These are phyloP conservation scores for cucumber (Cucumis sativus) DNA, from an alignment of 306 rosid genomes.

Conservation along the genomic window Cucumber_9930_V3 NC_026657.2:38688001-38688500, in stretches of 20 bases:
- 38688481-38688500: background rate
- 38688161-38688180: constrained; percentile 91
- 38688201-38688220: constrained; percentile 99
- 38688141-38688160: constrained; percentile 91
- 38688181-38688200: constrained; percentile 93
- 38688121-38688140: constrained; percentile 97
- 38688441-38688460: constrained; percentile 87
- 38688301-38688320: constrained; percentile 92
- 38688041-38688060: constrained; percentile 90
- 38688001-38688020: constrained; percentile 94
- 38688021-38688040: constrained; percentile 97
- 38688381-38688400: constrained; percentile 83
- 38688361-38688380: constrained; percentile 92
- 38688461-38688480: constrained; percentile 12
- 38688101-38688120: constrained; percentile 87
- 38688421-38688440: constrained; percentile 81
- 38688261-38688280: constrained; percentile 77
- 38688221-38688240: constrained; percentile 88
- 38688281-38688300: constrained; percentile 92
- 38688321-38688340: constrained; percentile 80
- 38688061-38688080: constrained; percentile 88
- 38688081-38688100: constrained; percentile 99
- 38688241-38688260: constrained; percentile 94
- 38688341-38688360: constrained; percentile 77
- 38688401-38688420: constrained; percentile 81